Conservation (phyloP, 768 basidiomycete genomes). For the Mycena leptocephala region DNA sequence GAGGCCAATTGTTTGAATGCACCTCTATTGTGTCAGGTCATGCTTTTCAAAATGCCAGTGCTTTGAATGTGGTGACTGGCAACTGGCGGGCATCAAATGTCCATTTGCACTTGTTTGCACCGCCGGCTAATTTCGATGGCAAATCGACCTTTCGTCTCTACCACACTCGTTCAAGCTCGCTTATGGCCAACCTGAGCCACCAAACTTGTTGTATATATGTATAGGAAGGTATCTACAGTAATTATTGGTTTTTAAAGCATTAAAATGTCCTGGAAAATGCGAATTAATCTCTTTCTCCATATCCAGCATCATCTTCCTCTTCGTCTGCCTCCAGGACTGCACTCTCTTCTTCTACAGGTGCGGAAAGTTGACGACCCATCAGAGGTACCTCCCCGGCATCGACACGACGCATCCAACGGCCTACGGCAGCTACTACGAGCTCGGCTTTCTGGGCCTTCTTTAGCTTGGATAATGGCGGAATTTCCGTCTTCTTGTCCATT, state of each 20-base stretch:
- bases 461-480: conserved; percentile 10
- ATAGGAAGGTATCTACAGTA: neutral
- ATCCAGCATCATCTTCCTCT: conserved; percentile 3
- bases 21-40: no score
- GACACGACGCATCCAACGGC: conserved; percentile 11
- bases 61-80: conserved; percentile 11
- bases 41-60: no score
- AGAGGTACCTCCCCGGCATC: neutral
- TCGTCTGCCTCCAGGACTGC: neutral
- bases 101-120: conserved; percentile 4
- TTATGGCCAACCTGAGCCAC: neutral
- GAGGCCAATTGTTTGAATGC: no score
- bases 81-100: conserved; percentile 7
- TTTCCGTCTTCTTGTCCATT: conserved; percentile 10
- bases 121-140: neutral
- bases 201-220: neutral
- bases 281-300: neutral
- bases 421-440: neutral
- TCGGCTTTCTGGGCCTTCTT: conserved; percentile 6
- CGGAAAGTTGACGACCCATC: neutral
- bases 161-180: neutral
- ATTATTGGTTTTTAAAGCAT: neutral
- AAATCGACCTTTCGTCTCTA: neutral
- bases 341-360: neutral
- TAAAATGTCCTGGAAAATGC: neutral